A percentile compares a stretch with the other conserved stretches of the same genome.
Evolutionary conservation across 257 asterid species (phyloP).

Genomic region (Gynochthodes officinalis): DNA sequence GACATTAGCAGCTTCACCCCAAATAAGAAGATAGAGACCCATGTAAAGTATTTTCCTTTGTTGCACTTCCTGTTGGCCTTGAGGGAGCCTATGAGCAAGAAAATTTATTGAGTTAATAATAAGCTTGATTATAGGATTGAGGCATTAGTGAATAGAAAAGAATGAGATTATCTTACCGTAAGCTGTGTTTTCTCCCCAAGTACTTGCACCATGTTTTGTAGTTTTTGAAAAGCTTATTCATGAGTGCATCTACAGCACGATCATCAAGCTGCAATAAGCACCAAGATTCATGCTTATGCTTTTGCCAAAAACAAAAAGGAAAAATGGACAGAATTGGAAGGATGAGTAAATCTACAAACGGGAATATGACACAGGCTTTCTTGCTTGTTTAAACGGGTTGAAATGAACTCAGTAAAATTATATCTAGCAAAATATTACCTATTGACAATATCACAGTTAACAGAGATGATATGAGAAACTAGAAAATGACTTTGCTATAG

Average conservation of each 20-base stretch:
- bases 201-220: slow-evolving; percentile 98
- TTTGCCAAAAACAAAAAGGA: slow-evolving; percentile 16
- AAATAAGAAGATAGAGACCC: slow-evolving; percentile 97
- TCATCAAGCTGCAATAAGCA: slow-evolving; percentile 69
- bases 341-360: not conserved
- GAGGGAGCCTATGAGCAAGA: slow-evolving; percentile 69
- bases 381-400: not conserved
- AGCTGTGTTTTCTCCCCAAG: slow-evolving; percentile 91
- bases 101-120: not conserved
- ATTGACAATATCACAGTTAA: slow-evolving; percentile 8
- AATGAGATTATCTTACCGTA: slow-evolving; percentile 50
- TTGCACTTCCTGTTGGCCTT: slow-evolving; percentile 72
- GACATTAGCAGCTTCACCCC: slow-evolving; percentile 99
- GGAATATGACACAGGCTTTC: not conserved
- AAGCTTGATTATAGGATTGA: not conserved
- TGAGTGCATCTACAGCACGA: slow-evolving; percentile 90
- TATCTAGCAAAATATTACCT: slow-evolving; percentile 13
- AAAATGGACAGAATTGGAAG: not conserved
- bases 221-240: slow-evolving; percentile 91
- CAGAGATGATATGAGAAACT: not conserved
- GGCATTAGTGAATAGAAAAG: not conserved
- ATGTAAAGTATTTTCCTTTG: slow-evolving; percentile 91
- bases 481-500: slow-evolving; percentile 5
- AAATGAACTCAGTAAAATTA: slow-evolving; percentile 10
- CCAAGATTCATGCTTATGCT: slow-evolving; percentile 17